Base-by-base conservation (phyloP, 345 rosid genomes). In the Clarkia xantiana region DNA sequence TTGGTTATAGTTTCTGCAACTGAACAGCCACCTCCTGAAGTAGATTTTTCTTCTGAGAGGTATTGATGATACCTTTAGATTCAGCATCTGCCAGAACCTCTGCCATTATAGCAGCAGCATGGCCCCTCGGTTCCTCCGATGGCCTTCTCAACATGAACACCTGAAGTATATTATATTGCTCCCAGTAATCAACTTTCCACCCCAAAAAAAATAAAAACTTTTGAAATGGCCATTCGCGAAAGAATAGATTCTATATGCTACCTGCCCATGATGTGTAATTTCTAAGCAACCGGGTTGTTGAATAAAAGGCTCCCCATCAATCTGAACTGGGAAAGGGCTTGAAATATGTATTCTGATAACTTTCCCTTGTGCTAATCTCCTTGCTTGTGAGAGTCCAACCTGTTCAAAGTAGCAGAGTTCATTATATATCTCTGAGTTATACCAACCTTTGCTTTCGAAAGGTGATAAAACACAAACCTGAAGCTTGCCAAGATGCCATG, bases 401-500 rank as follows among this genome's bases (percentile, higher is more conserved):
- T 79, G 51, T 25, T 25, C n/a, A 9, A 10, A 23, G 17, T 23
- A n/a, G 40, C 3, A n/a, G n/a, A 49, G 12, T 18, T 13, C 52
- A 49, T 0, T 11, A 49, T 49, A 7, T 25, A 7, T 29, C 0
- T n/a, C n/a, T 29, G 36, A 29, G 36, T 29, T 3, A 29, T 29
- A 29, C 36, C 9, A 29, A 29, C 9, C 36, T 29, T 29, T 29
- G 36, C 36, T 29, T 29, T 29, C 7, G 36, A 29, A 29, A 29
- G 36, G 36, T 29, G 36, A 29, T 29, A 44, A 18, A 54, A 56
- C 51, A 16, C 45, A 0, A 15, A 80, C 94, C 89, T 84, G 94
- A 64, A 84, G 80, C 60, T 84, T 84, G 47, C 94, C 94, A 13
- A 84, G 89, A 57, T 84, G 94, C 94, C 94, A 84, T 11, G 94